These are phyloP conservation scores for Forsythia viridissima DNA, from an alignment of 257 asterid species.

Conservation along the genomic window DNA sequence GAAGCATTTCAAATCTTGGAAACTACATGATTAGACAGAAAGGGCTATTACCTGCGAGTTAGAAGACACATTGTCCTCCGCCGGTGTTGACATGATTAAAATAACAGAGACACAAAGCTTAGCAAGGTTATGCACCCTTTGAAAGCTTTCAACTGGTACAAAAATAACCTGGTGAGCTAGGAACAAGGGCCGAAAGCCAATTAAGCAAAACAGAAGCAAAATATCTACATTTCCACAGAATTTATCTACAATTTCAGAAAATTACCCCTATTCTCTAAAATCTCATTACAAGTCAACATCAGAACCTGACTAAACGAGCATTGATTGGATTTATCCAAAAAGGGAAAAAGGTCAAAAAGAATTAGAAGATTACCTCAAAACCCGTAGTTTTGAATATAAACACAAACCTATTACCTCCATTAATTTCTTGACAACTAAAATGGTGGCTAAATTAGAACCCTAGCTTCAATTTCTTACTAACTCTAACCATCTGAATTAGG, in stretches of 20 bases:
- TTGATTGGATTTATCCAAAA: neutral
- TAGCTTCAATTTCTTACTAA: neutral
- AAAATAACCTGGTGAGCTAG: neutral
- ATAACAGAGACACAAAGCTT: conserved; percentile 18
- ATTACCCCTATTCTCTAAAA: neutral
- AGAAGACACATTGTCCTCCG: conserved; percentile 45
- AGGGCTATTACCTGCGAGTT: conserved; percentile 49
- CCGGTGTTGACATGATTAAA: conserved; percentile 45
- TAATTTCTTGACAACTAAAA: neutral
- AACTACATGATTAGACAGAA: neutral
- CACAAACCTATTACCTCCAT: neutral
- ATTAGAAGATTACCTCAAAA: neutral
- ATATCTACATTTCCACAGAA: neutral
- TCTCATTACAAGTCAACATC: neutral
- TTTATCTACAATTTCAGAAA: neutral
- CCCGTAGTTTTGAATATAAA: neutral
- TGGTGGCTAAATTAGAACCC: neutral
- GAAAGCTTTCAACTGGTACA: conserved; percentile 22
- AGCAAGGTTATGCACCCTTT: conserved; percentile 4
- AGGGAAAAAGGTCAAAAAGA: too few species aligned
- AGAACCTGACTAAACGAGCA: neutral
- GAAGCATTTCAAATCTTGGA: neutral
- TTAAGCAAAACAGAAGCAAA: neutral
- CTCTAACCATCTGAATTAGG: neutral
- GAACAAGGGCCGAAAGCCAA: neutral